Evolutionary conservation across 768 basidiomycete genomes (phyloP).

Genomic region (Lentinula sp.): DNA sequence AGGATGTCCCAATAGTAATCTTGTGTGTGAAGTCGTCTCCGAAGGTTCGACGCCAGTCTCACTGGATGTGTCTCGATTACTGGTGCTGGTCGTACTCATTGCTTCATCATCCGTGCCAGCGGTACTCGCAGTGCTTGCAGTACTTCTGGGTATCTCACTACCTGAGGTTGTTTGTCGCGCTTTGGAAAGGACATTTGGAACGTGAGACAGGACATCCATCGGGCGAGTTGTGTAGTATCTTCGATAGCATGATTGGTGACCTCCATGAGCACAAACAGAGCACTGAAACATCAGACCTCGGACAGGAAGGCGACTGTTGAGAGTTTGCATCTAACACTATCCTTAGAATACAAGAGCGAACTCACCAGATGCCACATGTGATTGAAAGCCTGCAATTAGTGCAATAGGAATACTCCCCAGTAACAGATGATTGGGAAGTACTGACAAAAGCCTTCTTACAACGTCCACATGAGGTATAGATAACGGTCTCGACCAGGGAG

Average conservation of each 20-base stretch:
- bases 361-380: constrained; percentile 72
- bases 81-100: constrained; percentile 6
- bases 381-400: constrained; percentile 41
- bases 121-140: constrained; percentile 6
- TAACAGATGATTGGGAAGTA: constrained; percentile 20
- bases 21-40: constrained; percentile 9
- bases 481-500: constrained; percentile 63
- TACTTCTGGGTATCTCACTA: constrained; percentile 14
- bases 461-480: constrained; percentile 64
- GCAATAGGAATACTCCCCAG: constrained; percentile 53
- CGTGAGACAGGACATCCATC: constrained; percentile 35
- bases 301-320: constrained; percentile 67
- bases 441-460: constrained; percentile 61
- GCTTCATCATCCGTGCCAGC: constrained; percentile 18
- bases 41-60: constrained; percentile 14
- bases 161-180: background rate
- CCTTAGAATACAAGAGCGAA: background rate
- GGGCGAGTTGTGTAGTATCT: constrained; percentile 58
- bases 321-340: constrained; percentile 6
- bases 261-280: constrained; percentile 73
- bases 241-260: constrained; percentile 74
- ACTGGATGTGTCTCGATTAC: constrained; percentile 13
- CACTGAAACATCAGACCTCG: constrained; percentile 67
- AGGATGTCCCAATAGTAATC: constrained; percentile 43
- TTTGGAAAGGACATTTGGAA: constrained; percentile 7